A percentile compares a stretch with the other conserved stretches of the same genome.
Conservation (phyloP, 1,139 yeast species). For the Komagataea norvegica region DNA sequence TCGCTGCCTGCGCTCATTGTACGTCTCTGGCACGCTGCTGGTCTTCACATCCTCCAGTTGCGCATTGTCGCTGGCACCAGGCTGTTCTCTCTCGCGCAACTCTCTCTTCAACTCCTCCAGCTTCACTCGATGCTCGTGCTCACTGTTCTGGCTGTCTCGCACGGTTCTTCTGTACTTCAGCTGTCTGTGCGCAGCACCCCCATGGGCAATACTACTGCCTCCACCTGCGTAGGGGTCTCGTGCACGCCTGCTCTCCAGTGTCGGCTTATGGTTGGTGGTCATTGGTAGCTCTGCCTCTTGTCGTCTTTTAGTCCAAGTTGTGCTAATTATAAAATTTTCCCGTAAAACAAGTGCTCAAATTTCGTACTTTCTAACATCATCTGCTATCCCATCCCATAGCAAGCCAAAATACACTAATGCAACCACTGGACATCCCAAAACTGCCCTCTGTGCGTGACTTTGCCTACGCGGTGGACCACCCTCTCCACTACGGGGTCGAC, state of each 20-base stretch:
- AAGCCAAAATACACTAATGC: slow-evolving; percentile 1
- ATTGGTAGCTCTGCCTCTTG: slow-evolving; percentile 38
- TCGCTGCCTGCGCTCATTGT: slow-evolving; percentile 19
- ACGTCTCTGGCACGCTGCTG: slow-evolving; percentile 6
- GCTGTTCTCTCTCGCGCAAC: slow-evolving; percentile 25
- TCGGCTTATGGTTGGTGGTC: slow-evolving; percentile 91
- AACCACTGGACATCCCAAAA: slow-evolving; percentile 5
- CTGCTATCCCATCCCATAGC: not conserved
- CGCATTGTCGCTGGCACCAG: slow-evolving; percentile 1
- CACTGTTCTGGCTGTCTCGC: slow-evolving; percentile 27
- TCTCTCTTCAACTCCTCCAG: slow-evolving; percentile 26
- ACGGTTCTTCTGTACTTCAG: slow-evolving; percentile 59
- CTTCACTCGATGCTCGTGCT: slow-evolving; percentile 14
- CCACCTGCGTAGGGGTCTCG: slow-evolving; percentile 31
- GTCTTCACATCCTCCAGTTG: not conserved
- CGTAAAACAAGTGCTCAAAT: not conserved
- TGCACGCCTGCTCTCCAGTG: slow-evolving; percentile 83
- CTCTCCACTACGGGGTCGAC: slow-evolving; percentile 55
- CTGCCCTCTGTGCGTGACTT: slow-evolving; percentile 43
- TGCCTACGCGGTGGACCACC: slow-evolving; percentile 66
- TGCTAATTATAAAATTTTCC: slow-evolving; percentile 1
- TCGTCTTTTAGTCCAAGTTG: not conserved
- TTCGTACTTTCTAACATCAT: not conserved
- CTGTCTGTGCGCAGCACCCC: slow-evolving; percentile 53
- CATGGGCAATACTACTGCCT: slow-evolving; percentile 7